Percentiles rank a stretch among this genome's conserved stretches.
Conservation (phyloP, 2,329 filamentous ascomycete species). For the Exophiala phaeomuriformis region DNA sequence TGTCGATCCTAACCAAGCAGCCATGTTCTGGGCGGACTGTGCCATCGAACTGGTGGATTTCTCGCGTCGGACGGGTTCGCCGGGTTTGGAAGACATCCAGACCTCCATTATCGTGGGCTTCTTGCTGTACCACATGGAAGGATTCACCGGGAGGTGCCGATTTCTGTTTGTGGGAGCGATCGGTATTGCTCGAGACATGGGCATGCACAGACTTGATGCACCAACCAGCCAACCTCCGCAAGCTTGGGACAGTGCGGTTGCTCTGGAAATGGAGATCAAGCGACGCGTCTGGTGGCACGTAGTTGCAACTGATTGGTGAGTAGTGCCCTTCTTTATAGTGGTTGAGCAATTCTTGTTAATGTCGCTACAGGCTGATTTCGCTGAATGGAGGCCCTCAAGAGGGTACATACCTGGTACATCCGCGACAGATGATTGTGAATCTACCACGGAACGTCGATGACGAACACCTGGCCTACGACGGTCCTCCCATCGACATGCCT, state of each 20-base stretch:
- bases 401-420: slow-evolving; percentile 39
- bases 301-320: slow-evolving; percentile 39
- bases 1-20: slow-evolving; percentile 3
- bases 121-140: slow-evolving; percentile 21
- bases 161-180: slow-evolving; percentile 12
- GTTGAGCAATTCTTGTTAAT: neutral
- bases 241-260: slow-evolving; percentile 19
- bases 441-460: slow-evolving; percentile 40
- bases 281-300: slow-evolving; percentile 42
- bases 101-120: slow-evolving; percentile 19
- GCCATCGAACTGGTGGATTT: slow-evolving; percentile 20
- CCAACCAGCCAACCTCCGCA: slow-evolving; percentile 21
- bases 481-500: slow-evolving; percentile 27
- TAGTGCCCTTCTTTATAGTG: neutral
- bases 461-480: slow-evolving; percentile 29
- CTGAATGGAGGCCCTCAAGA: slow-evolving; percentile 40
- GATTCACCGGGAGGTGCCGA: slow-evolving; percentile 18
- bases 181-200: slow-evolving; percentile 30
- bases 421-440: slow-evolving; percentile 37
- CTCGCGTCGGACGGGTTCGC: slow-evolving; percentile 10
- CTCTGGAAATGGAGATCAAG: slow-evolving; percentile 33
- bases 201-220: slow-evolving; percentile 34
- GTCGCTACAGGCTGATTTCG: slow-evolving; percentile 32
- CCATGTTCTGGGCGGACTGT: slow-evolving; percentile 14
- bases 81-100: slow-evolving; percentile 19